phyloP scores from a whole-genome alignment of 306 rosid species.

The Argentina anserina region DNA sequence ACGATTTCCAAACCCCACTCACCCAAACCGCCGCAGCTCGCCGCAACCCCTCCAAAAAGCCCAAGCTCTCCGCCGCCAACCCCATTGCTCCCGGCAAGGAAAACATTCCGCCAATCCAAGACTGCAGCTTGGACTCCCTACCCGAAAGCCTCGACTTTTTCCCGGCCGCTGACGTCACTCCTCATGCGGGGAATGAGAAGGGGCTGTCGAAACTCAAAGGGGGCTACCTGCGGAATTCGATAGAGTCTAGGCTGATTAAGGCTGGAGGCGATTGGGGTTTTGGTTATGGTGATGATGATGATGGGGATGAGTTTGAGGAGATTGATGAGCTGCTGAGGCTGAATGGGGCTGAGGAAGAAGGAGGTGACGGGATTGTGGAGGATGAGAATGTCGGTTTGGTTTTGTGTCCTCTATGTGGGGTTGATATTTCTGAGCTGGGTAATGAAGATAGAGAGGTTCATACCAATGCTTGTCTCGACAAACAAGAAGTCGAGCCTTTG shows the following conservation, averaged over 20 bases:
- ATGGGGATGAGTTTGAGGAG: not conserved
- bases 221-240: slow-evolving; percentile 50
- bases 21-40: slow-evolving; percentile 36
- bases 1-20: slow-evolving; percentile 56
- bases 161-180: slow-evolving; percentile 6
- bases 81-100: too few relatives aligned
- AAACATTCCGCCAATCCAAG: slow-evolving; percentile 31
- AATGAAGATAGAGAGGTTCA: slow-evolving; percentile 59
- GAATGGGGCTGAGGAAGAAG: slow-evolving; percentile 22
- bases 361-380: slow-evolving; percentile 9
- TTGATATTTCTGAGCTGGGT: slow-evolving; percentile 62
- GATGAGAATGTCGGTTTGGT: slow-evolving; percentile 27
- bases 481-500: slow-evolving; percentile 32
- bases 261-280: slow-evolving; percentile 23
- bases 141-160: slow-evolving; percentile 45
- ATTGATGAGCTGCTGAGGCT: too few relatives aligned
- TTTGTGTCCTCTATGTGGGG: slow-evolving; percentile 67
- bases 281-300: slow-evolving; percentile 14
- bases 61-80: slow-evolving; percentile 16
- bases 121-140: slow-evolving; percentile 51
- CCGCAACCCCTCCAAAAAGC: slow-evolving; percentile 11
- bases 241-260: slow-evolving; percentile 59
- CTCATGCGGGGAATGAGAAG: not conserved
- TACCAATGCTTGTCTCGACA: slow-evolving; percentile 70
- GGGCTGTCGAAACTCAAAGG: slow-evolving; percentile 25